phyloP scores from a whole-genome alignment of 768 basidiomycete species.

The Calocera viscosa region DNA sequence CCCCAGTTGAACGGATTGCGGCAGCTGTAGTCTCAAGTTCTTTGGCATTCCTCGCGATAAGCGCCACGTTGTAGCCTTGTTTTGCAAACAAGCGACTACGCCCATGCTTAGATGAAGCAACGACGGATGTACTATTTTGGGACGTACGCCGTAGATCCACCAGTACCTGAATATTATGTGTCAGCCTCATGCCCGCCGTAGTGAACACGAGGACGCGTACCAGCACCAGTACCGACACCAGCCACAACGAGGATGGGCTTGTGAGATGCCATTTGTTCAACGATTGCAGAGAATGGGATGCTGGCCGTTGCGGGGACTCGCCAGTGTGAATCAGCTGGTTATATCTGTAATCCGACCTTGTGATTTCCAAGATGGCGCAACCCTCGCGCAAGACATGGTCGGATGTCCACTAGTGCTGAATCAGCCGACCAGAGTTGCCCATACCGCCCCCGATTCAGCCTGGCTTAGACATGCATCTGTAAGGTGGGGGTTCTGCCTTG shows the following conservation, averaged over 20 bases:
- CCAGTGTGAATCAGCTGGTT: background rate
- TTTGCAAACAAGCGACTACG: slow-evolving; percentile 29
- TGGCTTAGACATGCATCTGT: too few relatives aligned
- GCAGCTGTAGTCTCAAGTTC: slow-evolving; percentile 41
- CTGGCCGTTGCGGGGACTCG: too few relatives aligned
- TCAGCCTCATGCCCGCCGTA: background rate
- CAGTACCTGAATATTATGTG: slow-evolving; percentile 26
- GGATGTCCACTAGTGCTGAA: background rate
- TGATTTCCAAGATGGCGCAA: background rate
- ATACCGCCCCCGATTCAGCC: too few relatives aligned
- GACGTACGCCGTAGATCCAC: slow-evolving; percentile 32
- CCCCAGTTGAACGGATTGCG: slow-evolving; percentile 44
- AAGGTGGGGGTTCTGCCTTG: too few relatives aligned
- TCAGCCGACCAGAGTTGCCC: background rate
- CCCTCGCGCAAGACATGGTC: background rate
- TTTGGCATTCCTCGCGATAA: slow-evolving; percentile 47
- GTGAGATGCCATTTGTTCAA: background rate
- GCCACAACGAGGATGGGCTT: slow-evolving; percentile 44
- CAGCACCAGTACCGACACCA: slow-evolving; percentile 36
- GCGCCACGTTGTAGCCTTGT: slow-evolving; percentile 50
- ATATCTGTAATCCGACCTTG: background rate
- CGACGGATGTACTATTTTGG: background rate
- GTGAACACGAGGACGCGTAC: slow-evolving; percentile 12
- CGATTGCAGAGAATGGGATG: background rate
- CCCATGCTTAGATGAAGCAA: slow-evolving; percentile 34